Percentiles rank a stretch among this genome's conserved stretches.
phyloP scores from a whole-genome alignment of 129 eudicot species.

The Flaveria brownii region DNA sequence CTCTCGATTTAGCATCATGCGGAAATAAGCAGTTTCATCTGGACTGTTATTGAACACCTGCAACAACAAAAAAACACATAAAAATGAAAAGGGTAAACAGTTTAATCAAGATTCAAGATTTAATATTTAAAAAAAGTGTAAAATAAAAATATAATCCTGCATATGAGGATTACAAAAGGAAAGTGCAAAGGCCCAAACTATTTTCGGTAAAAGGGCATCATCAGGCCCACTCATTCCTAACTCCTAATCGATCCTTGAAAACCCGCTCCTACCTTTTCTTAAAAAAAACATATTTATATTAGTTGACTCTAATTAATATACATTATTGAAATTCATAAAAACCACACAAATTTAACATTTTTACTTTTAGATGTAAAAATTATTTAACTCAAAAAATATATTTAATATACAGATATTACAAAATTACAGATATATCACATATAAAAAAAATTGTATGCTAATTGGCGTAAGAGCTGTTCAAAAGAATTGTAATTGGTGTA shows the following conservation, averaged over 20 bases:
- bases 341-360: not conserved
- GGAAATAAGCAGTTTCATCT: constrained; percentile 96
- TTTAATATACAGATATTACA: not conserved
- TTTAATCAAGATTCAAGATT: constrained; percentile 9
- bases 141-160: not conserved
- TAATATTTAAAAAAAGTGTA: not conserved
- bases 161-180: not conserved
- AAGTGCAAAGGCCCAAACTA: not conserved
- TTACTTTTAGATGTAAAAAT: not conserved
- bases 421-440: not conserved
- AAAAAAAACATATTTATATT: not conserved
- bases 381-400: not conserved
- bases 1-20: constrained; percentile 89
- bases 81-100: not conserved
- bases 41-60: constrained; percentile 96
- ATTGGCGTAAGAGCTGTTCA: not conserved
- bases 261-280: not conserved
- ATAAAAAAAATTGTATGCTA: not conserved
- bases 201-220: not conserved
- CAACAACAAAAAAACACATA: not conserved
- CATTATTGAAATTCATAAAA: not conserved
- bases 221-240: not conserved
- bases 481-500: not conserved
- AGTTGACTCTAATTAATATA: not conserved
- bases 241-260: not conserved